phyloP scores from a whole-genome alignment of 768 basidiomycete genomes.

The Lentinula detonsa region DNA sequence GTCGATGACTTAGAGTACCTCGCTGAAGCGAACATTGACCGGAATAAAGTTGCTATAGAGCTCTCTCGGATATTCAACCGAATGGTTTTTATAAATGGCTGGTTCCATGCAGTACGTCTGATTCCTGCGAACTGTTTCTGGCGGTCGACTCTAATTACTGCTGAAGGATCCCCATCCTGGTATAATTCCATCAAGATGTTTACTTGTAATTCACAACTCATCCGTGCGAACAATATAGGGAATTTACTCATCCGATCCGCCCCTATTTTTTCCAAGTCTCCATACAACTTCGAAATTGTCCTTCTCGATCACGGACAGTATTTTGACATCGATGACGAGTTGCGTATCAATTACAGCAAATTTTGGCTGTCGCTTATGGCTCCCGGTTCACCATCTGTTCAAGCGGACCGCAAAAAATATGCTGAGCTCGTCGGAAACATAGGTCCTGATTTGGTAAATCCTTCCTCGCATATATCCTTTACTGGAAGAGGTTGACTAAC shows the following conservation, averaged over 20 bases:
- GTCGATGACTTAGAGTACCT: slow-evolving; percentile 87
- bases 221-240: slow-evolving; percentile 33
- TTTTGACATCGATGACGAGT: slow-evolving; percentile 77
- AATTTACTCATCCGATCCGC: slow-evolving; percentile 88
- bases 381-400: slow-evolving; percentile 56
- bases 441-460: slow-evolving; percentile 71
- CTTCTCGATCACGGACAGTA: slow-evolving; percentile 92
- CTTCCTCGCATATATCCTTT: neutral
- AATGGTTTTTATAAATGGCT: slow-evolving; percentile 96
- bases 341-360: slow-evolving; percentile 81
- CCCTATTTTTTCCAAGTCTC: slow-evolving; percentile 54
- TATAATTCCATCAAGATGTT: slow-evolving; percentile 15
- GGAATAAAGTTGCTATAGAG: slow-evolving; percentile 91
- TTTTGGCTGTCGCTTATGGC: slow-evolving; percentile 89
- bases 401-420: slow-evolving; percentile 73
- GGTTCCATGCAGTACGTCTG: slow-evolving; percentile 70
- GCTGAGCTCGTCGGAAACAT: slow-evolving; percentile 91
- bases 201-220: neutral
- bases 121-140: neutral
- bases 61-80: slow-evolving; percentile 79
- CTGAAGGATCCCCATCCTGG: slow-evolving; percentile 82
- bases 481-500: neutral
- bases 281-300: slow-evolving; percentile 95
- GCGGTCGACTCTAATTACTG: neutral
- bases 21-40: slow-evolving; percentile 75